These are phyloP conservation scores for Taiwanofungus camphoratus DNA, from an alignment of 1,284 basidiomycete genomes.

Conservation along the genomic window DNA sequence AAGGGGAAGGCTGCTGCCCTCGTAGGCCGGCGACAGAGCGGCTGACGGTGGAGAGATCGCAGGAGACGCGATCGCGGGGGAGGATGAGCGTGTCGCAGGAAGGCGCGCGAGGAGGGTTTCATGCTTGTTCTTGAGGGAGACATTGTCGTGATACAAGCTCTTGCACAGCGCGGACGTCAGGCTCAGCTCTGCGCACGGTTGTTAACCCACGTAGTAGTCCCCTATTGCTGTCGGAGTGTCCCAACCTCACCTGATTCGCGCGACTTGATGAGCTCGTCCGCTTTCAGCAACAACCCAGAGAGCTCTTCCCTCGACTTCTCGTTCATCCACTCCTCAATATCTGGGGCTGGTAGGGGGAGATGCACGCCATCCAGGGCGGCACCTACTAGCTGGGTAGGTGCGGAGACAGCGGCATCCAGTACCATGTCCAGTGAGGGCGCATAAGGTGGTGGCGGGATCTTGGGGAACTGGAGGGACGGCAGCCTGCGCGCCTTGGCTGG, in stretches of 20 bases:
- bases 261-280: slow-evolving; percentile 68
- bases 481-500: slow-evolving; percentile 51
- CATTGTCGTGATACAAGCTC: slow-evolving; percentile 62
- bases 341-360: slow-evolving; percentile 17
- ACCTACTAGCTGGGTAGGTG: slow-evolving; percentile 26
- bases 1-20: slow-evolving; percentile 28
- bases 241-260: slow-evolving; percentile 61
- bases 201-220: slow-evolving; percentile 5
- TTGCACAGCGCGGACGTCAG: slow-evolving; percentile 65
- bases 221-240: background rate
- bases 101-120: slow-evolving; percentile 60
- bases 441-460: slow-evolving; percentile 53
- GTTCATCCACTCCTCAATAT: slow-evolving; percentile 43
- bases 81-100: slow-evolving; percentile 32
- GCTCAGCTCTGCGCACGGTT: slow-evolving; percentile 50
- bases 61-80: slow-evolving; percentile 20
- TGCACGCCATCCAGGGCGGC: slow-evolving; percentile 15
- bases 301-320: slow-evolving; percentile 70
- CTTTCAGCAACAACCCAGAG: slow-evolving; percentile 57
- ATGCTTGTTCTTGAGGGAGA: slow-evolving; percentile 62
- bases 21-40: slow-evolving; percentile 25
- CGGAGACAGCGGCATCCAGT: slow-evolving; percentile 34
- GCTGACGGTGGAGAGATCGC: slow-evolving; percentile 13
- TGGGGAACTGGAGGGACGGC: slow-evolving; percentile 30
- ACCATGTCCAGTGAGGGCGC: slow-evolving; percentile 30